Base-by-base conservation (phyloP, 306 rosid species). In the Cajanus cajan region DNA sequence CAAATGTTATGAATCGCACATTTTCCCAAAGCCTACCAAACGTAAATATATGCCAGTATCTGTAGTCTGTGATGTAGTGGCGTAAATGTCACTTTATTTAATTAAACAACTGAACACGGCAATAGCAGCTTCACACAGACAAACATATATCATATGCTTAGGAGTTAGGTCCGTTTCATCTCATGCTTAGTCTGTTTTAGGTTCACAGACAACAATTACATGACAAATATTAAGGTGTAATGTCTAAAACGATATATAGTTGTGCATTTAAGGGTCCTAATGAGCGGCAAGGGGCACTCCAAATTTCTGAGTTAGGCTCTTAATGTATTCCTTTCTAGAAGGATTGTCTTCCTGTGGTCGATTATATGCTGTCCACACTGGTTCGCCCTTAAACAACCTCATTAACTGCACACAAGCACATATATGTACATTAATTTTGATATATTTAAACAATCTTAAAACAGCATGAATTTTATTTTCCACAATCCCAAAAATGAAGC, bases 261-360 rank as follows among this genome's bases (percentile, higher is more conserved):
- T 28, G 10, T 52, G 50, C n/a, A 64, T 36, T 22, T 44, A 24
- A 48, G n/a, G 80, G 18, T 19, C 39, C 69, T 86, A 94, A 82
- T 84, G 93, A 85, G 94, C 96, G 71, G 82, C 85, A 68, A 94
- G 82, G 4, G 92, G 81, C 70, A 84, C 65, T 80, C 93, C 90
- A 34, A 50, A 47, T 81, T 87, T 87, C 79, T 82, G 84, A 65
- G 80, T 82, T 33, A 92, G 78, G 77, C 57, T 70, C 90, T 85
- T 82, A 8, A 88, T 77, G 80, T 95, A 92, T 80, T 85, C 98
- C 83, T 88, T 85, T 77, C 98, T 87, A 2, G 97, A 95, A 40
- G 97, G 97, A 79, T 92, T 87, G 4, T 89, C 87, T 77, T 92
- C 98, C 71, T 95, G 98, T 34, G 98, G 97, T 71, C 98, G 78